Evolutionary conservation across 257 asterid species (phyloP), one percentile per base, ranked within the genome.

Genomic region (Ilex aquifolium): DNA sequence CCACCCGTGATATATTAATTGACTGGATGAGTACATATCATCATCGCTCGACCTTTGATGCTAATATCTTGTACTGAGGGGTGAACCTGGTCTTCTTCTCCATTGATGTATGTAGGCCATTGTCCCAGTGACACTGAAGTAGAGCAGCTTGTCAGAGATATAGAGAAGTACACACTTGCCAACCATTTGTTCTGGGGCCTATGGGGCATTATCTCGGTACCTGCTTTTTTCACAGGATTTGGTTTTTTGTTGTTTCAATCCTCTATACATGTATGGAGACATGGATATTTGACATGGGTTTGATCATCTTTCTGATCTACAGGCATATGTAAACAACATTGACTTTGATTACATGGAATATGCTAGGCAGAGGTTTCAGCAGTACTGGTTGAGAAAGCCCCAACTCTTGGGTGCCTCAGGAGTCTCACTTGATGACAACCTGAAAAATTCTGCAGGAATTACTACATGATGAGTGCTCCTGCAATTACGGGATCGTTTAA

Each of bases 181-280:
- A 93, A 78, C 78, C 97, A 93, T 77, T 81, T 93, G 67, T 87
- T 87, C 75, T 93, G 99, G 99, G 97, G 96, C 68, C 76, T 93
- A 13, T 93, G 96, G 97, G 97, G 96, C 10, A 65, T 84, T n/a
- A 93, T 93, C 78, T 90, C 97, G 83, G 97, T 93, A 78, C 36
- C 5, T 36, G 42, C 7, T 4, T 36, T 36, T 36, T 36, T 36
- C 42, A 36, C 42, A 36, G 5, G 7, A 36, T 36, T 36, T 36
- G 1, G 1, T 36, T 11, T 6, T 11, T 6, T 49, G 54, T 49
- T 12, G 54, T 12, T 12, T 6, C 17, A 49, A 49, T 49, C 54
- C 17, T 12, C 14, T 49, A 7, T 44, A 11, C 54, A 11, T 49
- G 54, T 12, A 49, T 49, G 14, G 14, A 12, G 14, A 49, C 54